Evolutionary conservation across 1,139 yeast genomes (phyloP).

Genomic region (Suhomyces guaymorum): DNA sequence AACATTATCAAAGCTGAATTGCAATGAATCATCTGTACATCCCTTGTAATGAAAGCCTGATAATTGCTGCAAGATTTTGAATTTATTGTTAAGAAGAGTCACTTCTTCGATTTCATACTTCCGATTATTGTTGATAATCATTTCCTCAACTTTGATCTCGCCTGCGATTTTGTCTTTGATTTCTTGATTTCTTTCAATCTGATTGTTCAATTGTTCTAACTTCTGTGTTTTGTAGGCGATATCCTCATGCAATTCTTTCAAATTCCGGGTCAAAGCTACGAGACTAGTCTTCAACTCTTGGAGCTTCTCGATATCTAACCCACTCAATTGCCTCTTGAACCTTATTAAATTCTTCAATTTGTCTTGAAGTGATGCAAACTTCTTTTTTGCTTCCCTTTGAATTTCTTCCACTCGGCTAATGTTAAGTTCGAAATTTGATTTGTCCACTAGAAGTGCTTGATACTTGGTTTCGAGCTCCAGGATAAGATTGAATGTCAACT

Average conservation of each 20-base stretch:
- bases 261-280: slow-evolving; percentile 16
- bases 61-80: slow-evolving; percentile 25
- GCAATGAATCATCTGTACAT: slow-evolving; percentile 13
- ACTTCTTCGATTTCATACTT: slow-evolving; percentile 30
- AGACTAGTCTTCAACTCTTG: slow-evolving; percentile 18
- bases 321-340: slow-evolving; percentile 21
- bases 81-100: slow-evolving; percentile 23
- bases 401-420: slow-evolving; percentile 23
- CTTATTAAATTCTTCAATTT: slow-evolving; percentile 26
- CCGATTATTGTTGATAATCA: slow-evolving; percentile 22
- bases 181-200: slow-evolving; percentile 13
- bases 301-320: slow-evolving; percentile 15
- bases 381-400: slow-evolving; percentile 16
- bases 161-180: slow-evolving; percentile 14
- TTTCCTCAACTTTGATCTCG: slow-evolving; percentile 20
- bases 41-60: slow-evolving; percentile 22
- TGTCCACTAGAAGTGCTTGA: slow-evolving; percentile 29
- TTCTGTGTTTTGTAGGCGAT: slow-evolving; percentile 14
- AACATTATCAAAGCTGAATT: slow-evolving; percentile 20
- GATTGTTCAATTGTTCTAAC: slow-evolving; percentile 16
- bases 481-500: slow-evolving; percentile 39
- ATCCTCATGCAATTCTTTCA: slow-evolving; percentile 15
- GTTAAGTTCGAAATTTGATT: slow-evolving; percentile 22
- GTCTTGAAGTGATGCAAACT: slow-evolving; percentile 19
- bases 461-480: slow-evolving; percentile 36